Percentiles rank a stretch among this genome's conserved stretches.
Conservation (phyloP, 2,329 filamentous ascomycete species). For the Epichloe elymi region DNA sequence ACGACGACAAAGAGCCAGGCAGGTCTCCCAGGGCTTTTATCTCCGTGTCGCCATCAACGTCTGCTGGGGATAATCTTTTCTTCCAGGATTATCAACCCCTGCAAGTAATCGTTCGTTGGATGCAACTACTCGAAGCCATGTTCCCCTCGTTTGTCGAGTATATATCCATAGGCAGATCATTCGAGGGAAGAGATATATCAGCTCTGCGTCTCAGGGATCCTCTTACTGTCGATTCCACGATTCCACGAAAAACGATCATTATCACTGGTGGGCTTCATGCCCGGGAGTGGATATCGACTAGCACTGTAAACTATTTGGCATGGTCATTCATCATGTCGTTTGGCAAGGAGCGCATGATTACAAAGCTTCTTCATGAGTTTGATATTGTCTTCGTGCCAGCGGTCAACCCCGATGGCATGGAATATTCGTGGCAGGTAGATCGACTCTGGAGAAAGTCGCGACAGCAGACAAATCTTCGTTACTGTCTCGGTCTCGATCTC, state of each 20-base stretch:
- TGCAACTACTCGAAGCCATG: constrained; percentile 78
- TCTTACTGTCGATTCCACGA: constrained; percentile 26
- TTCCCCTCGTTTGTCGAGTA: constrained; percentile 69
- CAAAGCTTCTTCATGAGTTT: constrained; percentile 67
- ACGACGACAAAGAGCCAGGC: not conserved
- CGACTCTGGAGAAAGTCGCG: constrained; percentile 91
- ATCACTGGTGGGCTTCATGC: constrained; percentile 82
- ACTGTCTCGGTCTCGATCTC: constrained; percentile 80
- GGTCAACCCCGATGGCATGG: constrained; percentile 86
- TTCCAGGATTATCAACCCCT: constrained; percentile 88
- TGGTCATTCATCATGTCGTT: constrained; percentile 79
- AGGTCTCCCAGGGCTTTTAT: not conserved
- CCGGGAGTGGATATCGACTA: constrained; percentile 91
- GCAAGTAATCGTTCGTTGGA: constrained; percentile 75
- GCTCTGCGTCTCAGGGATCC: constrained; percentile 62
- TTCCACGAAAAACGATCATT: constrained; percentile 60
- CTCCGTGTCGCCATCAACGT: constrained; percentile 16
- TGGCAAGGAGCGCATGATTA: constrained; percentile 57
- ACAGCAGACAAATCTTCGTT: constrained; percentile 67
- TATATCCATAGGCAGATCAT: constrained; percentile 69
- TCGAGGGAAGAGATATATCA: constrained; percentile 75
- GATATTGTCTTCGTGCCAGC: constrained; percentile 84
- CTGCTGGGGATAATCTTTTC: constrained; percentile 58
- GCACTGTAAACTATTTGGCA: constrained; percentile 79
- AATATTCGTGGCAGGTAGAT: constrained; percentile 85